Evolutionary conservation across 495 filamentous ascomycete species (phyloP), one percentile per base, ranked within the genome.

Genomic region (Penicillium silybi): DNA sequence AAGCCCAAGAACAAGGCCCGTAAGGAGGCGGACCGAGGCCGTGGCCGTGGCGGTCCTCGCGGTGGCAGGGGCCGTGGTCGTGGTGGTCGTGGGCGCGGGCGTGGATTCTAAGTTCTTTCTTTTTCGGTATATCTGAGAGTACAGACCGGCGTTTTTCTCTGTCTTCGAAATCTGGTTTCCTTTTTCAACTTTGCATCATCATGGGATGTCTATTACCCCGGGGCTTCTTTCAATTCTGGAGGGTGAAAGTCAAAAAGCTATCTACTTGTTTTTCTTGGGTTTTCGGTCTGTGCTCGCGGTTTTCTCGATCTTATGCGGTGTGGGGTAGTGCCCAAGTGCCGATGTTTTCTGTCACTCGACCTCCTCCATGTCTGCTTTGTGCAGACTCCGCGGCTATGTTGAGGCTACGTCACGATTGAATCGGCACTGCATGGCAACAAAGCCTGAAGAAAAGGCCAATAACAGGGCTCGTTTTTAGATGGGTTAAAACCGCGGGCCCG

Each of bases 1-100:
- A 98, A 98, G 76, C 92, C 93, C 44, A 97, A 97, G 85, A 97
- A 98, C 72, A 97, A 97, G 83, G 92, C 93, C 25, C 78, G 93
- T 63, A 98, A 98, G 79, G 95, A 98, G 72, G 78, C 84, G 25
- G 87, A 88, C 58, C 73, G 83, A 46, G 85, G 86, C 15, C 80
- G 84, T 41, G 74, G 79, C 51, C 78, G 80, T 43, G 70, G 79
- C 37, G 74, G 87, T 48, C 70, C 66, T 45, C 56, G 77, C 23
- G 87, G 81, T 60, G 74, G 78, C 53, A 64, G 77, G 43, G 77
- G 79, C 32, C 58, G 85, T 44, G 82, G 84, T 3, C 70, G 86
- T 49, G 77, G 87, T 55, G 87, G 87, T 29, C 74, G 85, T 46
- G 86, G 87, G 23, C 68, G 84, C 29, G 80, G 57, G 1, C 63